Percentiles rank a stretch among this genome's conserved stretches.
These are phyloP conservation scores for Amphibolis antarctica DNA, from an alignment of 106 monocot genomes.

Conservation along the genomic window DNA sequence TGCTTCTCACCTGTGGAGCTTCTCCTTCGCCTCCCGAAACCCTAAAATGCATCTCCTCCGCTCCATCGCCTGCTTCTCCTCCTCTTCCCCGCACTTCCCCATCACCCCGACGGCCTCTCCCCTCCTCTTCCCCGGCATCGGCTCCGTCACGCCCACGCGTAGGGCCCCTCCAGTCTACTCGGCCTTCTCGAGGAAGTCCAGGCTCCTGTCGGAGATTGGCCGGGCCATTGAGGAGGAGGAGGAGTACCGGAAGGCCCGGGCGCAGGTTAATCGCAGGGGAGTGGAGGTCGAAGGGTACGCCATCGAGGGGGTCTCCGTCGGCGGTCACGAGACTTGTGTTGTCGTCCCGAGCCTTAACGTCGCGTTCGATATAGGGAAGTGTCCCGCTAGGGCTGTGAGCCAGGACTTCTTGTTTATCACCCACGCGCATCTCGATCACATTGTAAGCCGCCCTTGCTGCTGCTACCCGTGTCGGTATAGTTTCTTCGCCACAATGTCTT, in stretches of 20 bases:
- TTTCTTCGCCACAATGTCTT: background rate
- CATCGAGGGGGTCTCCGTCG: constrained; percentile 73
- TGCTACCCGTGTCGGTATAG: background rate
- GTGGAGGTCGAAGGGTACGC: constrained; percentile 78
- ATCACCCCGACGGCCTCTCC: background rate
- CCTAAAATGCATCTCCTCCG: background rate
- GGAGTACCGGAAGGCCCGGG: constrained; percentile 72
- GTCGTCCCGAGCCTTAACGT: constrained; percentile 59
- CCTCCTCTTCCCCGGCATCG: background rate
- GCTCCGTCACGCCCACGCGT: background rate
- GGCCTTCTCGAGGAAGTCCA: constrained; percentile 22
- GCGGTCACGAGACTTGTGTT: constrained; percentile 88
- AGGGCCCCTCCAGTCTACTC: background rate
- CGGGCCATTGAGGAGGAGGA: constrained; percentile 62
- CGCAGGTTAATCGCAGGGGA: constrained; percentile 70
- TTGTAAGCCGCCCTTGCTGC: constrained; percentile 36
- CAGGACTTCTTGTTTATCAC: constrained; percentile 93
- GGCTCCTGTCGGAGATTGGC: constrained; percentile 56
- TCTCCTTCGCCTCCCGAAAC: constrained; percentile 1
- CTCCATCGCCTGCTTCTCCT: background rate
- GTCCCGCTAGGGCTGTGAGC: constrained; percentile 56
- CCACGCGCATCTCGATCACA: constrained; percentile 91
- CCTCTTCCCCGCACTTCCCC: background rate
- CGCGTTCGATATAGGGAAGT: constrained; percentile 85
- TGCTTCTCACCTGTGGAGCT: no score